Base-by-base conservation (phyloP, 1,139 yeast genomes). In the Meyerozyma smithsonii region DNA sequence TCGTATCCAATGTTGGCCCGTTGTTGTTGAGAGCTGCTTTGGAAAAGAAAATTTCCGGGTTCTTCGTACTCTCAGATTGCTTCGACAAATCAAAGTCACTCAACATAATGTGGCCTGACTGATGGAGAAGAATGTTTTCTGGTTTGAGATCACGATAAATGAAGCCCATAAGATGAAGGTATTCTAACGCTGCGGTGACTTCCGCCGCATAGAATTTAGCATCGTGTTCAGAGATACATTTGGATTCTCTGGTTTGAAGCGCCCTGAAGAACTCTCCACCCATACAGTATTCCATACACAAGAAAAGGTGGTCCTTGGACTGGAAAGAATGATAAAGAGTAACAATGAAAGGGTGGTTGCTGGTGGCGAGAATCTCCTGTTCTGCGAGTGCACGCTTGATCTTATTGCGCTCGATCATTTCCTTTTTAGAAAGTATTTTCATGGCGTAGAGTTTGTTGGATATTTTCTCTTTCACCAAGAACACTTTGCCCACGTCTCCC, bases 181-280 rank as follows among this genome's bases (percentile, higher is more conserved):
- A 94, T 56, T 94, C 99, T 44, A 94, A 70, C 0, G 98, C 98
- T 0, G 98, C 98, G 1, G 95, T 84, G 12, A 94, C 98, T 61
- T 94, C 99, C 11, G 97, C 89, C 0, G 97, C 97, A 59, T 94
- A 94, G 58, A 94, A 94, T 44, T 81, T 72, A 14, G 98, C 97
- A 58, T 90, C 97, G 37, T 71, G 77, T 59, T 94, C 99, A 28
- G 80, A 72, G 12, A 94, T 82, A 46, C 95, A 85, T 57, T 89
- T 88, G 39, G 90, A 79, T 46, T 82, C 85, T 45, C 97, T 74
- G 0, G 97, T 89, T 63, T 94, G 98, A 39, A 94, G 66, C 0
- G 98, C 98, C 44, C 98, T 71, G 69, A 94, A 94, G 58, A 94
- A 94, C 62, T 94, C 99, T 36, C 99, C 98, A 16, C 99, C 99